Conservation (phyloP, 805 yeast genomes). For the Myxozyma monticola region DNA sequence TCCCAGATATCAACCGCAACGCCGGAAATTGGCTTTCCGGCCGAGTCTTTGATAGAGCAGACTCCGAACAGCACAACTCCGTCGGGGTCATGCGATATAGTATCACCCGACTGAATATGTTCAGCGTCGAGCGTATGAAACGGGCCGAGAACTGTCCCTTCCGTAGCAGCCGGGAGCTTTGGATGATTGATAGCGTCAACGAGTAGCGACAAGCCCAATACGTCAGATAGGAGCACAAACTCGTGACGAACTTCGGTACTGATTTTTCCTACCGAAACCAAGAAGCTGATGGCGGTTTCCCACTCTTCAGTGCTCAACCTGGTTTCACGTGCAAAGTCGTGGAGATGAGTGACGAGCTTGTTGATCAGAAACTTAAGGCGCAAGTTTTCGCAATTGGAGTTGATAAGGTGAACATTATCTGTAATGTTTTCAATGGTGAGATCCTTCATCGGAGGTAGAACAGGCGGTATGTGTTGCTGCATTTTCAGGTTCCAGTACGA, state of each 20-base stretch:
- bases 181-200: conserved; percentile 38
- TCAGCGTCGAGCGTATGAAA: conserved; percentile 41
- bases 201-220: conserved; percentile 39
- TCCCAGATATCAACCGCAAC: conserved; percentile 43
- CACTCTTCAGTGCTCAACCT: conserved; percentile 42
- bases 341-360: conserved; percentile 39
- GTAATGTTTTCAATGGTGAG: conserved; percentile 28
- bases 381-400: background rate
- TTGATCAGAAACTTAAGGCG: conserved; percentile 16
- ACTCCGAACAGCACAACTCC: conserved; percentile 36
- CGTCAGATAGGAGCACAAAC: conserved; percentile 41
- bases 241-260: conserved; percentile 39
- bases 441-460: conserved; percentile 5
- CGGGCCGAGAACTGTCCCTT: conserved; percentile 42
- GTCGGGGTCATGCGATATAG: conserved; percentile 41
- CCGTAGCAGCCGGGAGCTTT: conserved; percentile 32
- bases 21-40: conserved; percentile 37
- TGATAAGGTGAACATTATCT: conserved; percentile 18
- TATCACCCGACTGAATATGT: conserved; percentile 37
- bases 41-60: conserved; percentile 36
- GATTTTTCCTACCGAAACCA: conserved; percentile 41
- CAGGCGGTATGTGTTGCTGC: background rate
- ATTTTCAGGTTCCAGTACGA: background rate
- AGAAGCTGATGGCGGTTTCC: conserved; percentile 39
- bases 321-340: conserved; percentile 42